Conservation (phyloP, 2,329 filamentous ascomycete genomes). For the Xylariaceae sp. region DNA sequence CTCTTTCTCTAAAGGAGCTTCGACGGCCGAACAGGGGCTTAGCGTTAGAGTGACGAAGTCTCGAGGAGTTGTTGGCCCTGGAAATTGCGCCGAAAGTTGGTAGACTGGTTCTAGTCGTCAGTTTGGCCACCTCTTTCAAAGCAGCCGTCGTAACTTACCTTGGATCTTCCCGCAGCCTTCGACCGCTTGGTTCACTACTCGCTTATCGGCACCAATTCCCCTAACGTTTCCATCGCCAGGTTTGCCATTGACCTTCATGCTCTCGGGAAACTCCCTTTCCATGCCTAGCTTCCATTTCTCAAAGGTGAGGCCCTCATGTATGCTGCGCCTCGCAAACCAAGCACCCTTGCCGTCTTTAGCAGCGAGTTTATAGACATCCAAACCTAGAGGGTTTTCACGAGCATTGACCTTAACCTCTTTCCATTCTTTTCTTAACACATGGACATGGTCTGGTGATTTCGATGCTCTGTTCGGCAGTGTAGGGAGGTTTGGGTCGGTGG, state of each 20-base stretch:
- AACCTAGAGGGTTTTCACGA: slow-evolving; percentile 74
- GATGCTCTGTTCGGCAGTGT: slow-evolving; percentile 45
- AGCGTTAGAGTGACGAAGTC: slow-evolving; percentile 85
- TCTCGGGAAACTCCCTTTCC: slow-evolving; percentile 78
- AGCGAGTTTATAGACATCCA: slow-evolving; percentile 78
- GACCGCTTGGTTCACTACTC: slow-evolving; percentile 64
- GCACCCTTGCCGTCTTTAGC: slow-evolving; percentile 80
- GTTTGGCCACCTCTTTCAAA: slow-evolving; percentile 5
- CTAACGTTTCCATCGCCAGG: slow-evolving; percentile 76
- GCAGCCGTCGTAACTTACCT: slow-evolving; percentile 45
- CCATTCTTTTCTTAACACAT: slow-evolving; percentile 77
- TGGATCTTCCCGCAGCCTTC: slow-evolving; percentile 65
- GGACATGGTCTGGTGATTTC: slow-evolving; percentile 56
- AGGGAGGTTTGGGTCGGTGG: slow-evolving; percentile 57
- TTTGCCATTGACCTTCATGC: slow-evolving; percentile 68
- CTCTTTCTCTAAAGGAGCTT: slow-evolving; percentile 30
- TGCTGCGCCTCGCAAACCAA: slow-evolving; percentile 86
- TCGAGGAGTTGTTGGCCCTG: slow-evolving; percentile 81
- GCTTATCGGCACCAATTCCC: slow-evolving; percentile 81
- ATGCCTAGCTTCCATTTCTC: slow-evolving; percentile 77
- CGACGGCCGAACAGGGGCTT: slow-evolving; percentile 61
- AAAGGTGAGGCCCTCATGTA: slow-evolving; percentile 79
- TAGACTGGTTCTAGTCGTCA: slow-evolving; percentile 60
- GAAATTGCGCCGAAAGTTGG: slow-evolving; percentile 85
- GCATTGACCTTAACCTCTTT: slow-evolving; percentile 76